Conservation (phyloP, 495 filamentous ascomycete genomes). For the Aspergillus nanangensis region DNA sequence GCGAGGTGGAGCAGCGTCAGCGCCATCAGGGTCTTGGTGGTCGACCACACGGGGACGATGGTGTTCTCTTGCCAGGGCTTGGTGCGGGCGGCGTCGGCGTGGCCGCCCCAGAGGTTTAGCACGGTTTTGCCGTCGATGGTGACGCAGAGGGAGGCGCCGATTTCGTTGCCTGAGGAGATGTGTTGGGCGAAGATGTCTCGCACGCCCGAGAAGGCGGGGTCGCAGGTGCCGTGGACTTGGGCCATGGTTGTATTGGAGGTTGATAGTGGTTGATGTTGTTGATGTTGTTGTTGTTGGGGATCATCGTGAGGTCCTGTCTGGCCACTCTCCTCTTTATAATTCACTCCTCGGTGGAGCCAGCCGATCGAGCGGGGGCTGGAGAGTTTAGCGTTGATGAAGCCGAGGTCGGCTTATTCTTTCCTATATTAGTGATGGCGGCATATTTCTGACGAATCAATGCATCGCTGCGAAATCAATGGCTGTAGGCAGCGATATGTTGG, state of each 20-base stretch:
- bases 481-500: too few species aligned
- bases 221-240: slow-evolving; percentile 26
- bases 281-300: not conserved
- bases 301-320: not conserved
- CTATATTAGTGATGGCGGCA: too few species aligned
- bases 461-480: too few species aligned
- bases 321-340: not conserved
- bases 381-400: too few species aligned
- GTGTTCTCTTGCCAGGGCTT: slow-evolving; percentile 37
- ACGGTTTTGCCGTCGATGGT: slow-evolving; percentile 38
- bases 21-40: slow-evolving; percentile 33
- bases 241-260: slow-evolving; percentile 20
- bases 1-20: slow-evolving; percentile 34
- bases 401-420: too few species aligned
- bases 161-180: slow-evolving; percentile 27
- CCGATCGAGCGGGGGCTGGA: too few species aligned
- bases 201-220: slow-evolving; percentile 30
- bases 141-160: slow-evolving; percentile 39
- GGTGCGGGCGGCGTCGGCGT: slow-evolving; percentile 20
- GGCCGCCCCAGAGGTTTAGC: slow-evolving; percentile 45
- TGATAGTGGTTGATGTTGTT: not conserved
- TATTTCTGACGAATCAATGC: too few species aligned
- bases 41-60: slow-evolving; percentile 35
- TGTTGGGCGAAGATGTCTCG: slow-evolving; percentile 24
- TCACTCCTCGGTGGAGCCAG: too few species aligned